Evolutionary conservation across 2,329 filamentous ascomycete genomes (phyloP).

Genomic region (Xylariales sp.): DNA sequence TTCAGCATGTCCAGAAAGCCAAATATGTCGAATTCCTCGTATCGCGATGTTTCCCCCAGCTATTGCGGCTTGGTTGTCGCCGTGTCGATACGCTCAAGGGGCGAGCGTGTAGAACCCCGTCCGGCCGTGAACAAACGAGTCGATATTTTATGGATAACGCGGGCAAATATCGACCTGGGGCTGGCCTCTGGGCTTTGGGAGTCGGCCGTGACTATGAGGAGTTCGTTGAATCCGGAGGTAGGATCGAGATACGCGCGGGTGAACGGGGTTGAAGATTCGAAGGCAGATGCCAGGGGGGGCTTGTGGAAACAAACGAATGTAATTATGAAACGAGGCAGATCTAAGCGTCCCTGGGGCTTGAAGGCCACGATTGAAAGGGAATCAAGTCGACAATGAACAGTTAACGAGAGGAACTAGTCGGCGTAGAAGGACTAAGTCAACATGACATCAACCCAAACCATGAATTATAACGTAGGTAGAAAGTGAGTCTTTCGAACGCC

Average conservation of each 20-base stretch:
- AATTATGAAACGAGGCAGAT: not conserved
- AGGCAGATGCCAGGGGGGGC: constrained; percentile 18
- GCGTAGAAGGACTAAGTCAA: constrained; percentile 4
- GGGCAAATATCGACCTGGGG: not conserved
- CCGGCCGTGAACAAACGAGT: constrained; percentile 23
- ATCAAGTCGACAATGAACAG: not conserved
- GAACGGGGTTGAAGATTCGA: not conserved
- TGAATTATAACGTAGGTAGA: constrained; percentile 18
- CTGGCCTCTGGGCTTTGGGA: not conserved
- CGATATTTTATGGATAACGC: constrained; percentile 5
- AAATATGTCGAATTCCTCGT: not conserved
- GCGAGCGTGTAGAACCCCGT: not conserved
- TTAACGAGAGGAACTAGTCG: constrained; percentile 23
- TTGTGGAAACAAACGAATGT: constrained; percentile 24
- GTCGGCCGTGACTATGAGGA: not conserved
- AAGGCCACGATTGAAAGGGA: not conserved
- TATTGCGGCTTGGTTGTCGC: not conserved
- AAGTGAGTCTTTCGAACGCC: not conserved
- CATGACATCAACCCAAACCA: no score
- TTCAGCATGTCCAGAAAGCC: not conserved
- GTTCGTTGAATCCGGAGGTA: not conserved
- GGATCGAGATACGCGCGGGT: constrained; percentile 20
- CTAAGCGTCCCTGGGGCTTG: not conserved
- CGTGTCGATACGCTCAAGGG: not conserved
- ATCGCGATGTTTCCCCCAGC: not conserved